Conservation (phyloP, 2,329 filamentous ascomycete genomes). For the Dactylellina cionopaga region DNA sequence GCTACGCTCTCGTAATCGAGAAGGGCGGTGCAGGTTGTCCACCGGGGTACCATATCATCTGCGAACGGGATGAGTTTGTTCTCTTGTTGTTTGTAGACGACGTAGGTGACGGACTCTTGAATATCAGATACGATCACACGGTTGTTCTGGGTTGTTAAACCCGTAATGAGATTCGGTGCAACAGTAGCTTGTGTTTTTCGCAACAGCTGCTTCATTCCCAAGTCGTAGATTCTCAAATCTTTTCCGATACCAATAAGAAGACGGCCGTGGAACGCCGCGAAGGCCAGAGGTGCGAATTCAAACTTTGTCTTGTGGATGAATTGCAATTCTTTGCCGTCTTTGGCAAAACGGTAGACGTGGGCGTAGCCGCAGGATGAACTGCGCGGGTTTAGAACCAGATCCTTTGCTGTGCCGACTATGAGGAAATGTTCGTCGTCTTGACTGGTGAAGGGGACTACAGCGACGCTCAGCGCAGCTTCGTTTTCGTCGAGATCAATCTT, state of each 20-base stretch:
- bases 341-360: slow-evolving; percentile 88
- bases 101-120: slow-evolving; percentile 88
- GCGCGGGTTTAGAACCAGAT: slow-evolving; percentile 81
- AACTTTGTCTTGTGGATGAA: slow-evolving; percentile 97
- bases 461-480: slow-evolving; percentile 87
- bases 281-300: slow-evolving; percentile 86
- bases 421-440: slow-evolving; percentile 90
- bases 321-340: slow-evolving; percentile 86
- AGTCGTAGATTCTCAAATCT: slow-evolving; percentile 85
- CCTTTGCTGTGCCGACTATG: slow-evolving; percentile 92
- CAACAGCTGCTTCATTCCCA: slow-evolving; percentile 90
- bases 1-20: slow-evolving; percentile 96
- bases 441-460: slow-evolving; percentile 84
- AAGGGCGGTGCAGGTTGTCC: slow-evolving; percentile 91
- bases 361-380: slow-evolving; percentile 83
- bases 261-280: slow-evolving; percentile 91
- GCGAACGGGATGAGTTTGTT: slow-evolving; percentile 93
- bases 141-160: slow-evolving; percentile 86
- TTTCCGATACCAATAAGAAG: slow-evolving; percentile 86
- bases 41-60: slow-evolving; percentile 87
- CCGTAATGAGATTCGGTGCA: slow-evolving; percentile 83
- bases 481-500: slow-evolving; percentile 87
- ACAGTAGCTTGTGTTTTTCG: slow-evolving; percentile 88
- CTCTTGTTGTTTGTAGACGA: slow-evolving; percentile 90
- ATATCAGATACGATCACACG: slow-evolving; percentile 93